A percentile compares a stretch with the other conserved stretches of the same genome.
phyloP scores from a whole-genome alignment of 2,329 filamentous ascomycete genomes.

The Aspergillus sp. region DNA sequence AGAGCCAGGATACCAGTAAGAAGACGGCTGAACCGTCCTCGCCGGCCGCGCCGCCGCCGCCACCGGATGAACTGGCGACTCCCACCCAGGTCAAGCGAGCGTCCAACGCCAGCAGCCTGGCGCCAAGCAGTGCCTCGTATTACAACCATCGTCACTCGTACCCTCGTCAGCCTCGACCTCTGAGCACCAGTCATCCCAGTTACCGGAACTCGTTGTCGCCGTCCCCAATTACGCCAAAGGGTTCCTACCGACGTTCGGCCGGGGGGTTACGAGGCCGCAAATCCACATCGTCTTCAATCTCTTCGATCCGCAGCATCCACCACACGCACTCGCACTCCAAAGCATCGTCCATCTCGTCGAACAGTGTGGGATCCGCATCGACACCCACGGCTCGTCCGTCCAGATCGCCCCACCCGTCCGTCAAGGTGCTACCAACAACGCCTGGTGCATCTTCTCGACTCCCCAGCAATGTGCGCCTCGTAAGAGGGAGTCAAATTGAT shows the following conservation, averaged over 20 bases:
- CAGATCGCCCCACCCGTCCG: conserved; percentile 76
- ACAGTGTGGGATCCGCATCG: conserved; percentile 60
- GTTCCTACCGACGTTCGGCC: conserved; percentile 74
- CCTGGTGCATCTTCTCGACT: conserved; percentile 65
- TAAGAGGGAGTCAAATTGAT: conserved; percentile 44
- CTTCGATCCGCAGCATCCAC: conserved; percentile 83
- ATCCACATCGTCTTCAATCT: conserved; percentile 91
- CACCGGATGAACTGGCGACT: conserved; percentile 21
- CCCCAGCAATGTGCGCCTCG: conserved; percentile 76
- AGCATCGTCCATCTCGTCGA: conserved; percentile 84
- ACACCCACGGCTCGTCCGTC: conserved; percentile 59
- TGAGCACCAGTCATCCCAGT: conserved; percentile 27
- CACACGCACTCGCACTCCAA: conserved; percentile 87
- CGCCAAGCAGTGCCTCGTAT: conserved; percentile 36
- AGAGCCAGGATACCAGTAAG: conserved; percentile 27
- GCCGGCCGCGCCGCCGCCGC: conserved; percentile 11
- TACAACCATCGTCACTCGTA: conserved; percentile 36
- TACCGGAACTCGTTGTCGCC: conserved; percentile 73
- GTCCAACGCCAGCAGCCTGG: conserved; percentile 35
- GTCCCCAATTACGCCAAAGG: conserved; percentile 77
- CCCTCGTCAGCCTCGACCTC: conserved; percentile 27
- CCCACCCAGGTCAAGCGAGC: conserved; percentile 34
- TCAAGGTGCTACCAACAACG: conserved; percentile 91
- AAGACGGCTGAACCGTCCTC: conserved; percentile 19
- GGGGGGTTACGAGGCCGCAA: conserved; percentile 81